Conservation (phyloP, 768 basidiomycete species). For the Mycena filopes region DNA sequence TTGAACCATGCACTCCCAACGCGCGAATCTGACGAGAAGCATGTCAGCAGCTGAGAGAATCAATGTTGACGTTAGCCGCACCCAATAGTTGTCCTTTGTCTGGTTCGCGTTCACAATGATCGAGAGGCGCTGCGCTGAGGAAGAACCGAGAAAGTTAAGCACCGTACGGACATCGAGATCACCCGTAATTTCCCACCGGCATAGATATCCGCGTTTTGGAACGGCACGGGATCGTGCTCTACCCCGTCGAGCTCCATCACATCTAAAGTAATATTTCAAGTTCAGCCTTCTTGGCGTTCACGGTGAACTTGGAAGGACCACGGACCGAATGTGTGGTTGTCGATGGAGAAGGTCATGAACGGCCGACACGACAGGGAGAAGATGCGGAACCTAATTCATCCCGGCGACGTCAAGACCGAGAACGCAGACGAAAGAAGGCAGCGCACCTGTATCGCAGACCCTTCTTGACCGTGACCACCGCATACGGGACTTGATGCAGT, state of each 20-base stretch:
- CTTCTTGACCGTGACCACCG: too few species aligned
- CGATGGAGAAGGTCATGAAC: too few species aligned
- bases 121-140: slow-evolving; percentile 48
- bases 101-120: slow-evolving; percentile 53
- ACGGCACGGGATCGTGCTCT: slow-evolving; percentile 48
- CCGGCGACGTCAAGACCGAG: too few species aligned
- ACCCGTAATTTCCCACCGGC: slow-evolving; percentile 42
- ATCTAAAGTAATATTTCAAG: neutral
- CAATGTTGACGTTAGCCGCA: neutral
- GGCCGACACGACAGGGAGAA: too few species aligned
- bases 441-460: too few species aligned
- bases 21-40: slow-evolving; percentile 41
- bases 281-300: neutral
- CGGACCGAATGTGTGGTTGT: neutral
- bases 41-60: neutral
- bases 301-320: neutral
- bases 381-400: too few species aligned
- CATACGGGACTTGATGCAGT: too few species aligned
- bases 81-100: slow-evolving; percentile 55
- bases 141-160: neutral
- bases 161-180: neutral
- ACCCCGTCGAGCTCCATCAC: slow-evolving; percentile 53
- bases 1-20: slow-evolving; percentile 22
- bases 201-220: slow-evolving; percentile 54
- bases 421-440: too few species aligned